Evolutionary conservation across 2,329 filamentous ascomycete species (phyloP), one percentile per base, ranked within the genome.

Genomic region (Xylariales sp.): DNA sequence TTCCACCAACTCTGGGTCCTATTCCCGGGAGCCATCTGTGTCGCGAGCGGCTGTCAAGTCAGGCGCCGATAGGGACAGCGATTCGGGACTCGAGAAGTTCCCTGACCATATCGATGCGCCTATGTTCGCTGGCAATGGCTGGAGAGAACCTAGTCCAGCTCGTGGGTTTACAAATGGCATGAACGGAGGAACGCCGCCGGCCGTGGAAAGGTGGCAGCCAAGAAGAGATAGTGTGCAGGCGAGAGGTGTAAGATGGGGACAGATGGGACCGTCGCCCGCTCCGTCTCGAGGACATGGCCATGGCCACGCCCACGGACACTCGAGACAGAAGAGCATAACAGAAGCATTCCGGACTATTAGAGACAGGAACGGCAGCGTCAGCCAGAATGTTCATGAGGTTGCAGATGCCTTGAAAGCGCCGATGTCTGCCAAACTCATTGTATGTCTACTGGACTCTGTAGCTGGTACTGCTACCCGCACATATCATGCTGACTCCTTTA

Each of bases 321-420:
- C 69, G 14, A 73, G 85, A 50, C 88, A 93, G 60, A 94, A 91
- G 73, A 95, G 89, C 64, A 77, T 96, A 52, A 82, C 81, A 55
- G 88, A 95, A 63, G 88, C 91, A n/a, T 78, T 96, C 50, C 81
- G 79, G 53, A 89, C 81, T 3, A 91, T 96, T 54, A 76, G 88
- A 50, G 82, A 78, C 27, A 77, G 89, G 54, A 87, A 84, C 55
- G 87, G 80, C 38, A 97, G 90, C 62, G 83, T 96, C 54, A 90
- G 83, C 67, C 87, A 91, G 60, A 95, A 95, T 66, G 90, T 89
- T 41, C 88, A 94, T 46, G 91, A 97, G 64, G 80, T 98, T 55
- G 90, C 89, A 32, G 88, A 93, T 62, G 89, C 90, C 39, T 75
- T 98, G 46, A 87, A 84, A 58, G 91, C 90, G 28, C 93, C 93